Conservation (phyloP, 305 asterid genomes). For the Solanum hybrid region DNA sequence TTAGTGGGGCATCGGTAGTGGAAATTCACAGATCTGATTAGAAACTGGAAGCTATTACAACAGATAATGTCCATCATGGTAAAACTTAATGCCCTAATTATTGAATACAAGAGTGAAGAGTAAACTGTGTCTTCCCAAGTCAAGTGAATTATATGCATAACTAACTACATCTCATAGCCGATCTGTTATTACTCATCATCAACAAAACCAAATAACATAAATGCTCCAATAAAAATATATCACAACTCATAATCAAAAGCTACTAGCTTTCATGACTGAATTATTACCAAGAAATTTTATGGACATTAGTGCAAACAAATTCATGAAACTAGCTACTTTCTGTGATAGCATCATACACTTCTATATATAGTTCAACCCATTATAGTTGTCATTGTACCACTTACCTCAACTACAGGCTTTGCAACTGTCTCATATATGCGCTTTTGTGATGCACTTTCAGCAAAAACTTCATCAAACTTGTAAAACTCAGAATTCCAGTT, state of each 20-base stretch:
- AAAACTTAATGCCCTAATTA: not conserved
- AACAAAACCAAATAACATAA: not conserved
- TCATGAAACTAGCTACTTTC: not conserved
- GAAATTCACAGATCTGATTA: not conserved
- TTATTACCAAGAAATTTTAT: not conserved
- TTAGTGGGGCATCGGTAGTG: not conserved
- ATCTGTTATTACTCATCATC: not conserved
- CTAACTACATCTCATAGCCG: not conserved
- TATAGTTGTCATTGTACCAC: not conserved
- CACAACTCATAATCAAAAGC: not conserved
- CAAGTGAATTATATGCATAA: not conserved
- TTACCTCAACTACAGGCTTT: conserved; percentile 92
- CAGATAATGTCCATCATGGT: not conserved
- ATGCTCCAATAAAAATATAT: not conserved
- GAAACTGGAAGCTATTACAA: not conserved
- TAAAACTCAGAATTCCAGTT: conserved; percentile 81
- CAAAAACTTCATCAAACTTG: conserved; percentile 76
- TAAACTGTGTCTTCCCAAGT: not conserved
- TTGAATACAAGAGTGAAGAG: not conserved
- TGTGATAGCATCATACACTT: not conserved
- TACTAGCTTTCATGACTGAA: not conserved
- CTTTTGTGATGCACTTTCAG: conserved; percentile 83
- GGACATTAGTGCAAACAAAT: not conserved
- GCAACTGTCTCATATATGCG: conserved; percentile 91
- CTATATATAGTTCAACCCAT: not conserved